phyloP scores from a whole-genome alignment of 129 eudicot species.

The Flaveria sonorensis region DNA sequence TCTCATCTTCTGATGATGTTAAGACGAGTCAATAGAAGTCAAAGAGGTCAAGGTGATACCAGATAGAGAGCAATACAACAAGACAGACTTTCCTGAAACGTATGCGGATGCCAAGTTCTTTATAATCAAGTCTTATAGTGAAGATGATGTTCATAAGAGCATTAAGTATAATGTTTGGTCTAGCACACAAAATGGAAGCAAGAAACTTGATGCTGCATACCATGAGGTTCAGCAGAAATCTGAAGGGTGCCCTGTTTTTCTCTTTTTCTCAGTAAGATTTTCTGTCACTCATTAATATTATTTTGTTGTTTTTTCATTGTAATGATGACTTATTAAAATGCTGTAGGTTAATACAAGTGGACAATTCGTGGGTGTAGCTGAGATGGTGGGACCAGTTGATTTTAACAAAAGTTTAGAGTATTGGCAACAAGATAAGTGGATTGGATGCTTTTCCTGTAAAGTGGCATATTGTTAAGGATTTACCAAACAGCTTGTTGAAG shows the following conservation, averaged over 20 bases:
- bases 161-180: conserved; percentile 84
- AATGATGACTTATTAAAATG: not conserved
- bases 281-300: not conserved
- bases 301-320: not conserved
- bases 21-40: conserved; percentile 8
- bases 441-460: conserved; percentile 87
- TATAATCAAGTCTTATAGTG: conserved; percentile 76
- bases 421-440: conserved; percentile 95
- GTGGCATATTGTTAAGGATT: conserved; percentile 95
- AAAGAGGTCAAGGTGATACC: conserved; percentile 38
- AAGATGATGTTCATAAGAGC: conserved; percentile 91
- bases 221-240: conserved; percentile 68
- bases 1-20: conserved; percentile 19
- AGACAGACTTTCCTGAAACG: conserved; percentile 55
- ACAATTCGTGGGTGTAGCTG: conserved; percentile 84
- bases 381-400: conserved; percentile 81
- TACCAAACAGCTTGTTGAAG: conserved; percentile 73
- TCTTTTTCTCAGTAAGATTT: conserved; percentile 66
- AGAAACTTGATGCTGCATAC: conserved; percentile 81
- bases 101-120: conserved; percentile 66
- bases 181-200: conserved; percentile 82
- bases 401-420: conserved; percentile 73
- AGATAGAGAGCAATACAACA: conserved; percentile 63
- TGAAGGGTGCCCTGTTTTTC: conserved; percentile 68
- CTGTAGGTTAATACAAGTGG: conserved; percentile 86